Percentiles rank a stretch among this genome's conserved stretches.
phyloP scores from a whole-genome alignment of 768 basidiomycete species.

The Mycena olivaceomarginata region DNA sequence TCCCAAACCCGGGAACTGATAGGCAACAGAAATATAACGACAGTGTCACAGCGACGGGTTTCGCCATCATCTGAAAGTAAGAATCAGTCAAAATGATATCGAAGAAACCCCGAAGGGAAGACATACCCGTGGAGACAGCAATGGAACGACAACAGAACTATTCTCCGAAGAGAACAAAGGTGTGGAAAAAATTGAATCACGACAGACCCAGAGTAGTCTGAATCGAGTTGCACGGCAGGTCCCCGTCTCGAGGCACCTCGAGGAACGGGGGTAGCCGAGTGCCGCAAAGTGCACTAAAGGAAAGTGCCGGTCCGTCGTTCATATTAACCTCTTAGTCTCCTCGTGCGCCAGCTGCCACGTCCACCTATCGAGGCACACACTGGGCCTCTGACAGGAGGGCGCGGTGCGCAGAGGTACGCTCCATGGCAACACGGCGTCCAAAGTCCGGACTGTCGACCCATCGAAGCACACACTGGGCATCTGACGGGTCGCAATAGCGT shows the following conservation, averaged over 20 bases:
- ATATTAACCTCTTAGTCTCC: background rate
- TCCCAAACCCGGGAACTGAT: too few species aligned
- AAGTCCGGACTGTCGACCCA: too few species aligned
- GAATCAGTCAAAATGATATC: too few species aligned
- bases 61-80: too few species aligned
- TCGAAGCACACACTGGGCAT: too few species aligned
- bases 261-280: slow-evolving; percentile 4
- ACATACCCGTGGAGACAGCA: background rate
- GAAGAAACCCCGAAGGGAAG: background rate
- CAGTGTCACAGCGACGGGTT: too few species aligned
- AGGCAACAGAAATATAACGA: too few species aligned
- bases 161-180: slow-evolving; percentile 29
- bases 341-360: slow-evolving; percentile 20
- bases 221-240: slow-evolving; percentile 26
- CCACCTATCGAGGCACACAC: background rate
- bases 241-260: background rate
- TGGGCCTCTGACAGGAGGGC: too few species aligned
- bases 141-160: background rate
- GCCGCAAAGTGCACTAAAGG: slow-evolving; percentile 39
- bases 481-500: too few species aligned
- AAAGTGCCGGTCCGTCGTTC: slow-evolving; percentile 14
- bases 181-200: slow-evolving; percentile 32
- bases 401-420: too few species aligned
- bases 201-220: slow-evolving; percentile 39
- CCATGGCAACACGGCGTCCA: too few species aligned